Evolutionary conservation across 2,329 filamentous ascomycete species (phyloP), one percentile per base, ranked within the genome.

Genomic region (Diaporthe ilicicola): DNA sequence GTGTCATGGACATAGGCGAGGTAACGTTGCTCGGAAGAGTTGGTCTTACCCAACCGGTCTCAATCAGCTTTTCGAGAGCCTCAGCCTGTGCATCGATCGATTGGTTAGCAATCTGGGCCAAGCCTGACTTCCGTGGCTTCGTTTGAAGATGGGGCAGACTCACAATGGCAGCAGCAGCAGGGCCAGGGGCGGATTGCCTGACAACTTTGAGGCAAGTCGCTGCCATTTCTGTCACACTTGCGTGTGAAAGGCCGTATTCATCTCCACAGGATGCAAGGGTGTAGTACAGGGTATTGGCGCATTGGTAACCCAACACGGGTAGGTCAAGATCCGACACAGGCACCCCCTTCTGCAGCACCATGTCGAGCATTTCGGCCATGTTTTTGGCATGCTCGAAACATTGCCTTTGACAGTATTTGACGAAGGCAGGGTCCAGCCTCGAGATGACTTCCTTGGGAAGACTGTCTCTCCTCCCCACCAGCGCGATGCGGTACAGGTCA

Each of bases 291-390:
- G 88, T 84, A 34, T 86, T 82, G 12, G 84, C 84, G 66, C 87
- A 89, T 73, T 89, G 87, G 69, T 88, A 88, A 1, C 86, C 84
- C 72, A 87, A 89, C 4, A 86, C 83, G 9, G 87, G 84, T 46
- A 89, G 80, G 70, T 89, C 87, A 22, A 89, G 77, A 73, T 89
- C 87, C 0, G 86, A 85, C 2, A 89, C 84, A 0, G 87, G 86
- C 22, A 85, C 84, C 17, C 80, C 81, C 65, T 84, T 85, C 44
- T 84, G 83, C 68, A 88, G 80, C 74, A 89, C 81, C 55, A 84
- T 80, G 3, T 84, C 80, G 73, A 89, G 89, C 73, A 89, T 89
- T 55, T 86, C 85, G 8, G 86, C 83, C 85, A 89, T 88, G 34
- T 86, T 85, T 42, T 85, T 77, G 10, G 87, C 86, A 71, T 89